A percentile compares a stretch with the other conserved stretches of the same genome.
Evolutionary conservation across 169 alveolate genomes (phyloP).

Genomic region (Plasmodium berghei): DNA sequence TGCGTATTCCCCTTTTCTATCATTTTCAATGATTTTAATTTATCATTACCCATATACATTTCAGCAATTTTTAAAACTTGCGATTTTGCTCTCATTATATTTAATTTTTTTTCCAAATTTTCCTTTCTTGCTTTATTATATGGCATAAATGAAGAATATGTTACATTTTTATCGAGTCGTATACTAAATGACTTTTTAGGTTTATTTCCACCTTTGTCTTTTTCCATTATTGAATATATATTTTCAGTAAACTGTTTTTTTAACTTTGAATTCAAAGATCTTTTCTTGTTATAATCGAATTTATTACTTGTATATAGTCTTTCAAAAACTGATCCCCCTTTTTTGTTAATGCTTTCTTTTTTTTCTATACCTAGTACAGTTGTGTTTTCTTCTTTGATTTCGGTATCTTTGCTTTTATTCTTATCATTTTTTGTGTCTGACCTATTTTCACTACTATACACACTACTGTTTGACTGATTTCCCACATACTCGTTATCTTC

Average conservation of each 20-base stretch:
- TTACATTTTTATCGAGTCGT: conserved; percentile 27
- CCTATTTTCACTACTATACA: background rate
- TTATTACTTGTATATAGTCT: conserved; percentile 17
- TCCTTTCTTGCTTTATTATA: conserved; percentile 39
- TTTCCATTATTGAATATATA: conserved; percentile 1
- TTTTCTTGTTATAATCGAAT: conserved; percentile 8
- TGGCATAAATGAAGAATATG: conserved; percentile 24
- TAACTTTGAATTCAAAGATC: conserved; percentile 7
- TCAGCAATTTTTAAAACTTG: conserved; percentile 66
- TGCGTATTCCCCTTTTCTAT: conserved; percentile 24
- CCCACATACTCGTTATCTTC: background rate
- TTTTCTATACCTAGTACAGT: background rate
- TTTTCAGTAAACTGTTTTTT: conserved; percentile 44
- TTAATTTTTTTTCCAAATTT: conserved; percentile 33
- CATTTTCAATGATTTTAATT: conserved; percentile 42
- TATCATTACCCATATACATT: conserved; percentile 35
- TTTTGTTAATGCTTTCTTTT: background rate
- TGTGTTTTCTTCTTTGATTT: background rate
- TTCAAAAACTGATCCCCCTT: conserved; percentile 22
- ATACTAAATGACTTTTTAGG: conserved; percentile 58
- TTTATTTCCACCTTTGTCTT: too few species aligned
- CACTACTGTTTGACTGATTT: background rate
- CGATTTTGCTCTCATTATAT: conserved; percentile 55
- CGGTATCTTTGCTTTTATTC: background rate
- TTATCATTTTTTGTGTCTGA: background rate